Conservation (phyloP, 306 rosid species). For the Cyclanthera cordifolia region DNA sequence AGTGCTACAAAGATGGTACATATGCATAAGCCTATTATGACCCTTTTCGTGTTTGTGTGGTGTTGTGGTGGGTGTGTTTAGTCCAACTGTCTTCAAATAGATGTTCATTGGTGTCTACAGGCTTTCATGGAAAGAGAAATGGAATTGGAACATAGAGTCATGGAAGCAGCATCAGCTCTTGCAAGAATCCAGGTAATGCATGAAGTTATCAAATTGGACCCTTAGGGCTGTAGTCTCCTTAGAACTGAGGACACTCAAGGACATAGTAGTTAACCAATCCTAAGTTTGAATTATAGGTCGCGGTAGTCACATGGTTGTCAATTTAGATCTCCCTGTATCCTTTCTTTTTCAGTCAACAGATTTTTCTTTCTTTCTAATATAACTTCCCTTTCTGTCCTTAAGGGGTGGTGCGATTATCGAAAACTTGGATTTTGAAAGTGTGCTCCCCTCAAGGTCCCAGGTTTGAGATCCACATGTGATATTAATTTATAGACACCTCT, state of each 20-base stretch:
- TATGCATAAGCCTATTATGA: conserved; percentile 10
- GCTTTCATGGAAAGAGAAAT: conserved; percentile 98
- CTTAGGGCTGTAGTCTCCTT: conserved; percentile 6
- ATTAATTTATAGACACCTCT: too few relatives aligned
- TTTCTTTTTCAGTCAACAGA: not conserved
- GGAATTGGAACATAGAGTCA: conserved; percentile 91
- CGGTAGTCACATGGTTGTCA: not conserved
- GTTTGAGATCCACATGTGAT: too few relatives aligned
- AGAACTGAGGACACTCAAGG: too few relatives aligned
- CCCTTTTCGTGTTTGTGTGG: conserved; percentile 3
- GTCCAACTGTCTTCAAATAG: conserved; percentile 17
- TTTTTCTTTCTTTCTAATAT: not conserved
- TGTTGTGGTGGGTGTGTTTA: conserved; percentile 9
- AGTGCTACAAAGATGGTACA: conserved; percentile 82
- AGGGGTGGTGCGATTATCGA: too few relatives aligned
- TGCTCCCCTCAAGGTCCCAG: too few relatives aligned
- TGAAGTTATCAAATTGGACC: conserved; percentile 17
- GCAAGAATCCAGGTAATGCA: conserved; percentile 85
- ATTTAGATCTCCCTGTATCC: not conserved
- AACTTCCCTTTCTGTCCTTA: too few relatives aligned
- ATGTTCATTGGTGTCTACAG: conserved; percentile 34
- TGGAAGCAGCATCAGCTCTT: conserved; percentile 85
- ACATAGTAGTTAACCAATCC: too few relatives aligned
- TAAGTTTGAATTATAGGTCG: conserved; percentile 5
- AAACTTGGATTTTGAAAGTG: too few relatives aligned